Evolutionary conservation across 176 grass and related monocot genomes (phyloP).

Genomic region (Hordeum vulgare): MorexV3_pseudomolecules_assembly NC_058523.1:222170843-222171342

Average conservation of each 20-base stretch:
- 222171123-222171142: conserved; percentile 24
- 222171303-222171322: conserved; percentile 77
- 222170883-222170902: conserved; percentile 61
- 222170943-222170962: conserved; percentile 69
- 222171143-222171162: conserved; percentile 52
- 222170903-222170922: conserved; percentile 93
- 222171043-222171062: conserved; percentile 73
- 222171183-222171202: conserved; percentile 41
- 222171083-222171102: conserved; percentile 54
- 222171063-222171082: conserved; percentile 39
- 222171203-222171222: conserved; percentile 38
- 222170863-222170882: conserved; percentile 20
- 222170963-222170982: conserved; percentile 61
- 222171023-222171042: conserved; percentile 73
- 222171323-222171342: conserved; percentile 74
- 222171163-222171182: conserved; percentile 41
- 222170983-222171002: conserved; percentile 47
- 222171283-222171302: conserved; percentile 72
- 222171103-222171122: conserved; percentile 46
- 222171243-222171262: conserved; percentile 57
- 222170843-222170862: conserved; percentile 54
- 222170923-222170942: conserved; percentile 81
- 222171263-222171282: conserved; percentile 35
- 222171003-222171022: conserved; percentile 71
- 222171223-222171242: conserved; percentile 26